Conservation (phyloP, 371 early-diverging fungal species). For the Mortierella sp. region DNA sequence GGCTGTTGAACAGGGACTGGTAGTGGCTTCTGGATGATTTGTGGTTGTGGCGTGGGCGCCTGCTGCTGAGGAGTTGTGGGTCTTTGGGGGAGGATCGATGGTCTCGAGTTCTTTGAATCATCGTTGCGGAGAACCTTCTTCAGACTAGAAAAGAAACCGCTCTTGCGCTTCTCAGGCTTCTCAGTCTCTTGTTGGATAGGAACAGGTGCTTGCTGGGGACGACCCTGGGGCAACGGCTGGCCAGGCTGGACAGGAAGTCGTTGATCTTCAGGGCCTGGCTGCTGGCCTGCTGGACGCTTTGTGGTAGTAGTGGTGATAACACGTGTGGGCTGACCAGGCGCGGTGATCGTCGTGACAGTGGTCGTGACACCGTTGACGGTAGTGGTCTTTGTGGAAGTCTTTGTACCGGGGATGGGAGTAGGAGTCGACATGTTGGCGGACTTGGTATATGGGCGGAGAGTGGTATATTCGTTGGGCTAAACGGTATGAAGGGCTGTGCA, state of each 20-base stretch:
- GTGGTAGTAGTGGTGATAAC: constrained; percentile 42
- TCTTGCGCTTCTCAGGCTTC: constrained; percentile 1
- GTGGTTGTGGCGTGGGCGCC: constrained; percentile 7
- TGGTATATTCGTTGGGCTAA: too few relatives aligned
- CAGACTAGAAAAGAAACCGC: background rate
- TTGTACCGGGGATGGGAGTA: constrained; percentile 35
- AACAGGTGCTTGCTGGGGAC: background rate
- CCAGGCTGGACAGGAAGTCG: constrained; percentile 13
- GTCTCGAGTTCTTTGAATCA: background rate
- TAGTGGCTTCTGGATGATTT: constrained; percentile 26
- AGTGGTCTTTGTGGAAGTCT: constrained; percentile 46
- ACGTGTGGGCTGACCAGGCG: constrained; percentile 48
- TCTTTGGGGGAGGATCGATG: constrained; percentile 6
- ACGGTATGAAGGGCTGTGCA: too few relatives aligned
- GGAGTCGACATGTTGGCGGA: constrained; percentile 6
- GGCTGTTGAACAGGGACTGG: constrained; percentile 11
- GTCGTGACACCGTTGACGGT: constrained; percentile 49
- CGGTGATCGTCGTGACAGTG: constrained; percentile 36
- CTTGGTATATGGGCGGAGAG: too few relatives aligned
- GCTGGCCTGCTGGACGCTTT: constrained; percentile 27
- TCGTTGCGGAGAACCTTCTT: constrained; percentile 4
- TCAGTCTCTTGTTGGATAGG: constrained; percentile 3
- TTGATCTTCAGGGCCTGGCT: constrained; percentile 12
- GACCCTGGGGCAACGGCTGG: background rate
- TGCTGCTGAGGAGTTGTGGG: constrained; percentile 18